Conservation (phyloP, 495 filamentous ascomycete species). For the Diplogelasinospora grovesii region DNA sequence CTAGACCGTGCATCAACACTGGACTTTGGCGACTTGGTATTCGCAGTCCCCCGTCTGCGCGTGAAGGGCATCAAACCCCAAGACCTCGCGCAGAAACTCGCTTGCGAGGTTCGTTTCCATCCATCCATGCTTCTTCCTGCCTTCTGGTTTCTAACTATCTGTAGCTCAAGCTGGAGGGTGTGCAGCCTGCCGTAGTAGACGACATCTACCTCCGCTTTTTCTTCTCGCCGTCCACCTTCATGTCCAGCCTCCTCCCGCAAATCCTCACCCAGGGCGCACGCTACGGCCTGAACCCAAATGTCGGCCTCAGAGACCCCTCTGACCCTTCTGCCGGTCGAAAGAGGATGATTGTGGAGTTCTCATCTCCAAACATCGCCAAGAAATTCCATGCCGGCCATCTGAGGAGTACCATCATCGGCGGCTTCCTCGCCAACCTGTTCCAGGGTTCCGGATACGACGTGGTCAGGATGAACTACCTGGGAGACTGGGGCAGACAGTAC, state of each 20-base stretch:
- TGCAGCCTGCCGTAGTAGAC: no score
- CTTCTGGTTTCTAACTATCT: constrained; percentile 71
- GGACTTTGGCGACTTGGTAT: constrained; percentile 82
- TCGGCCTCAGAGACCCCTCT: constrained; percentile 60
- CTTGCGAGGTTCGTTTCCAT: constrained; percentile 45
- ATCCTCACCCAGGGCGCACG: constrained; percentile 69
- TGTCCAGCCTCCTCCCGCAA: constrained; percentile 64
- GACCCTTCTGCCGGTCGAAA: constrained; percentile 66
- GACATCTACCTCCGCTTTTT: no score
- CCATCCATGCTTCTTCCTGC: constrained; percentile 22
- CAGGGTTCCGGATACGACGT: constrained; percentile 58
- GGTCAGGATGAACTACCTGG: constrained; percentile 57
- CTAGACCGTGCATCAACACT: constrained; percentile 76
- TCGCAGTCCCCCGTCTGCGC: constrained; percentile 72
- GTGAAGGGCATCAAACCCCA: constrained; percentile 76
- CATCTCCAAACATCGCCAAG: constrained; percentile 58
- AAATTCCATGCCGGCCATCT: constrained; percentile 64
- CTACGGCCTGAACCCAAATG: constrained; percentile 60
- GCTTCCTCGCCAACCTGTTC: constrained; percentile 56
- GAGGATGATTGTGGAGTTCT: constrained; percentile 57
- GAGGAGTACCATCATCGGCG: constrained; percentile 62
- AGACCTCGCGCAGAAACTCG: constrained; percentile 64
- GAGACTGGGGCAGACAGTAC: constrained; percentile 65
- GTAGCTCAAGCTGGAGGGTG: constrained; percentile 56
- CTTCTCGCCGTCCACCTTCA: no score